Evolutionary conservation across 2,329 filamentous ascomycete genomes (phyloP).

Genomic region (Cladophialophora carrionii): DNA sequence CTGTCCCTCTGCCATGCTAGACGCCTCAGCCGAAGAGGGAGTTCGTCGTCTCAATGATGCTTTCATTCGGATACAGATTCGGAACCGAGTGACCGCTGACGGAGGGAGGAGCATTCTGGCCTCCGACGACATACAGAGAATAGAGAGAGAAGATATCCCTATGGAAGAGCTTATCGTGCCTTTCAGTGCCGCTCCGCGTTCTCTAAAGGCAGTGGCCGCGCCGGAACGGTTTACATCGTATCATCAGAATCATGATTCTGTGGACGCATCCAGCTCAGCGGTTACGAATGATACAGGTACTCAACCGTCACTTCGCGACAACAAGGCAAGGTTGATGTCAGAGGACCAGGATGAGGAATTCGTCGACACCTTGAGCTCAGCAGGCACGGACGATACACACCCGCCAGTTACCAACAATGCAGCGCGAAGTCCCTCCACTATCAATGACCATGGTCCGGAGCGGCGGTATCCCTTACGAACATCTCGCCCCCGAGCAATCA

Average conservation of each 20-base stretch:
- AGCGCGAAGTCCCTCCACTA: too few species aligned
- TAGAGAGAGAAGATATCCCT: background rate
- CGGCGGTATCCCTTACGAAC: too few species aligned
- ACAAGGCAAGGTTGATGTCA: background rate
- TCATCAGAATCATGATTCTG: background rate
- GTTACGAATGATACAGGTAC: background rate
- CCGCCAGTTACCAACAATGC: too few species aligned
- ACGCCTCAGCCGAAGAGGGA: conserved; percentile 33
- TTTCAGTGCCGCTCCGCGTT: background rate
- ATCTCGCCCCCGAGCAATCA: too few species aligned
- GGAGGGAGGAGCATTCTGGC: conserved; percentile 49
- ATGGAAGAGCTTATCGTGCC: conserved; percentile 16
- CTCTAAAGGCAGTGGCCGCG: background rate
- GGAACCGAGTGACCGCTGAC: conserved; percentile 50
- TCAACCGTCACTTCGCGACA: background rate
- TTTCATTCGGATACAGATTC: conserved; percentile 47
- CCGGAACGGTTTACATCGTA: background rate
- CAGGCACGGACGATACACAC: background rate
- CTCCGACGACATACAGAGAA: conserved; percentile 26
- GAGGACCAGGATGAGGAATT: background rate
- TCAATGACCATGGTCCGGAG: too few species aligned
- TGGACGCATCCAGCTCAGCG: background rate
- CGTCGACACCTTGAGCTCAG: background rate
- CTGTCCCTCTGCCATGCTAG: conserved; percentile 51
- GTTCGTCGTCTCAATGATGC: conserved; percentile 38